Evolutionary conservation across 495 filamentous ascomycete species (phyloP).

Genomic region (Monascus purpureus): DNA sequence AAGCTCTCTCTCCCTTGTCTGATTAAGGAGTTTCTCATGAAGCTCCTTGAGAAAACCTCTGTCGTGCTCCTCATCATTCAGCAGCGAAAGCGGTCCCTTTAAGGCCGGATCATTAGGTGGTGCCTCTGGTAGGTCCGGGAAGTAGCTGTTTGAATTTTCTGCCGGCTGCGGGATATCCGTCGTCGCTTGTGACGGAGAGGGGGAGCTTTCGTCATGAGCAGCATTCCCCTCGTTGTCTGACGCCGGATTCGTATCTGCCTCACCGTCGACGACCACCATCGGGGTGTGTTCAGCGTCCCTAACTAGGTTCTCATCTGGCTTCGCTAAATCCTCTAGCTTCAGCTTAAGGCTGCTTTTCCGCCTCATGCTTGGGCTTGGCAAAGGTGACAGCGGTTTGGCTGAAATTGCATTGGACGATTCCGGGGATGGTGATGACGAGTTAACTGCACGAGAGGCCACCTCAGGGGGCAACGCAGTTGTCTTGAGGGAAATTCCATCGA

Average conservation of each 20-base stretch:
- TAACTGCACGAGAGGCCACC: slow-evolving; percentile 31
- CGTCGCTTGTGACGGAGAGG: slow-evolving; percentile 17
- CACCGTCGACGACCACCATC: slow-evolving; percentile 29
- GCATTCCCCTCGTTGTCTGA: slow-evolving; percentile 15
- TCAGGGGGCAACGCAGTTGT: slow-evolving; percentile 30
- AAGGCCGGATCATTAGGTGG: slow-evolving; percentile 31
- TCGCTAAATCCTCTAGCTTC: slow-evolving; percentile 27
- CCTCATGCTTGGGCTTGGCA: slow-evolving; percentile 9
- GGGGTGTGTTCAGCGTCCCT: slow-evolving; percentile 34
- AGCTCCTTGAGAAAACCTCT: slow-evolving; percentile 26
- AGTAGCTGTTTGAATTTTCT: slow-evolving; percentile 30
- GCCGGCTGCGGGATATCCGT: slow-evolving; percentile 19
- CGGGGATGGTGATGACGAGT: slow-evolving; percentile 26
- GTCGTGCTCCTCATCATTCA: slow-evolving; percentile 29
- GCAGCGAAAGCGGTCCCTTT: slow-evolving; percentile 29
- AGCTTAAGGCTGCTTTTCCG: slow-evolving; percentile 26
- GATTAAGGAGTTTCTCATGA: slow-evolving; percentile 28
- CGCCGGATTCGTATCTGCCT: slow-evolving; percentile 14
- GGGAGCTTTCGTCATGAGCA: slow-evolving; percentile 17
- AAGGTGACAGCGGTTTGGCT: no score
- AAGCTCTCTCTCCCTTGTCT: slow-evolving; percentile 2
- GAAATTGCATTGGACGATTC: slow-evolving; percentile 9
- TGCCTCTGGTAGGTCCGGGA: no score
- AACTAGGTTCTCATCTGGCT: slow-evolving; percentile 23
- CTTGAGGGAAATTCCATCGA: slow-evolving; percentile 35